phyloP scores from a whole-genome alignment of 2,329 filamentous ascomycete genomes.

The Ophiosphaerella korrae region DNA sequence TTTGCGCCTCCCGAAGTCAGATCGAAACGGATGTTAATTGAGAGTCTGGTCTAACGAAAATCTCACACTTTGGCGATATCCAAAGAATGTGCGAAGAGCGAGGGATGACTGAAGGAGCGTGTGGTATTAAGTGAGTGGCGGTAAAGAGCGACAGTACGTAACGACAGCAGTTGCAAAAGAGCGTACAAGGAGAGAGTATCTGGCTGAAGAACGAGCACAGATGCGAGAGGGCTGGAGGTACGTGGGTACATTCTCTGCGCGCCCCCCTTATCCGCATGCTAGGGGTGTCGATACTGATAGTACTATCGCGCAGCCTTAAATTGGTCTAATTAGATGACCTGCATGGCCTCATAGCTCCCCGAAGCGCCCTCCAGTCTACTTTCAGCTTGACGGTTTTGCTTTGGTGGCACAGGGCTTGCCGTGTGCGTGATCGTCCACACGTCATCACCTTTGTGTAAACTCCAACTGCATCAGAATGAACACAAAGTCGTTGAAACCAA shows the following conservation, averaged over 20 bases:
- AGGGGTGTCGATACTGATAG: constrained; percentile 33
- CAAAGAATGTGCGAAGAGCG: constrained; percentile 18
- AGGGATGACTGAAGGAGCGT: constrained; percentile 29
- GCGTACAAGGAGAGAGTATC: constrained; percentile 21
- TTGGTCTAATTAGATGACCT: constrained; percentile 40
- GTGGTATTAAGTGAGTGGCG: constrained; percentile 23
- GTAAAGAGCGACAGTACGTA: constrained; percentile 35
- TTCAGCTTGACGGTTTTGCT: constrained; percentile 30
- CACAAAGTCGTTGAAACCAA: constrained; percentile 20
- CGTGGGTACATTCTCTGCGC: constrained; percentile 35
- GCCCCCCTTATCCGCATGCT: constrained; percentile 27
- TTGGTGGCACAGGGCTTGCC: constrained; percentile 24
- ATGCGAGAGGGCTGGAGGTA: constrained; percentile 28
- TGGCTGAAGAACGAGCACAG: constrained; percentile 24
- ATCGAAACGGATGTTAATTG: constrained; percentile 7
- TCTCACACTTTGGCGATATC: constrained; percentile 17
- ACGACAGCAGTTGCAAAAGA: constrained; percentile 28
- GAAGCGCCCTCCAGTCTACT: constrained; percentile 30
- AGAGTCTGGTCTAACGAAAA: constrained; percentile 10
- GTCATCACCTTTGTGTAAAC: constrained; percentile 6
- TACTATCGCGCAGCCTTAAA: constrained; percentile 41
- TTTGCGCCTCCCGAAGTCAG: constrained; percentile 36
- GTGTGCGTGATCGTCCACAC: constrained; percentile 1
- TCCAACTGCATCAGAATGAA: constrained; percentile 6
- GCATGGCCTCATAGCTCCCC: constrained; percentile 37